phyloP scores from a whole-genome alignment of 164 flowering plant genomes.

The Annona squamosa region DNA sequence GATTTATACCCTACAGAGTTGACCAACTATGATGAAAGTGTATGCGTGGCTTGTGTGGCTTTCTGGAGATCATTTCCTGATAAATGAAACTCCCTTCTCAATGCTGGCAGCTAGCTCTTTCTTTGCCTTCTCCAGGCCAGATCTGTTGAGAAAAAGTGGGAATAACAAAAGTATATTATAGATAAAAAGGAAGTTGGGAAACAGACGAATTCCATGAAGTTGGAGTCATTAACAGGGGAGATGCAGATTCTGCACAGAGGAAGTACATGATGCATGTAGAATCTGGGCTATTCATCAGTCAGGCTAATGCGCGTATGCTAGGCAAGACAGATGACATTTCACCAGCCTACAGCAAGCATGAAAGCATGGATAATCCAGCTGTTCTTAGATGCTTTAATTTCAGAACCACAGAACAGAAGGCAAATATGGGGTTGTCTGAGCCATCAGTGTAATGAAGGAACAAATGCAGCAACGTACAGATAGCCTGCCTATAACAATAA shows the following conservation, averaged over 20 bases:
- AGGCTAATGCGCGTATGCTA: not conserved
- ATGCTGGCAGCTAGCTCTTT: conserved; percentile 81
- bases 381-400: not conserved
- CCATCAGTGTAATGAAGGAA: too few relatives aligned
- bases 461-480: too few relatives aligned
- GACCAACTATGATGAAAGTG: not conserved
- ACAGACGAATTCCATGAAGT: too few relatives aligned
- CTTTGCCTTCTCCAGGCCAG: conserved; percentile 90
- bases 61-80: conserved; percentile 42
- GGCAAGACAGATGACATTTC: not conserved
- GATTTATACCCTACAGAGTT: not conserved
- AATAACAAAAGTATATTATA: not conserved
- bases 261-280: not conserved
- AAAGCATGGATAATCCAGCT: not conserved
- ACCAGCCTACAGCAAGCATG: not conserved
- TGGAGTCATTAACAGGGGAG: not conserved
- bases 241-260: not conserved
- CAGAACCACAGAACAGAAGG: too few relatives aligned
- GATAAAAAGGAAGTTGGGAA: too few relatives aligned
- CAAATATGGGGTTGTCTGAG: too few relatives aligned
- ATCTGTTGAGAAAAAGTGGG: conserved; percentile 30
- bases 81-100: conserved; percentile 71
- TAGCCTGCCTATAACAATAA: not conserved
- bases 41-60: not conserved
- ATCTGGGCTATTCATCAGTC: not conserved